Base-by-base conservation (phyloP, 139 green algal genomes). In the Diplosphaera chodatii region DNA sequence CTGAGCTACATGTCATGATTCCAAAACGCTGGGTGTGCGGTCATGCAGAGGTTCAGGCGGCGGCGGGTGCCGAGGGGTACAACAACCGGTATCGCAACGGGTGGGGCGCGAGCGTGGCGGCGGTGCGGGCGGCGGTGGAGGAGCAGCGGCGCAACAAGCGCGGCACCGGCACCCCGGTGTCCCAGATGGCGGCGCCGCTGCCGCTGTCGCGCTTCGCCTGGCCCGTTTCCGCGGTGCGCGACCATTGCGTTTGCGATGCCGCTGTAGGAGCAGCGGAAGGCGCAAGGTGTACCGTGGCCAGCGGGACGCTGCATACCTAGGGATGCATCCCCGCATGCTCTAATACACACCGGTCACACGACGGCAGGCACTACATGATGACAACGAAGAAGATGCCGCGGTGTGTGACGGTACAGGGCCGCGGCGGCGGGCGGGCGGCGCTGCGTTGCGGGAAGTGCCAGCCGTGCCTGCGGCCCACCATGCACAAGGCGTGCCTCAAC, bases 51-150 rank as follows among this genome's bases (percentile, higher is more conserved):
- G 23, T 31, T 5, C 10, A 10, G 40, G 29, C 63, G 4, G 59
- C 59, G 55, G 40, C 68, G 23, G 72, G 63, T 29, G 72, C 77
- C 1, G 79, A 83, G 65, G 69, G 41, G 30, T 89, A 85, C 71
- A 40, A 77, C 34, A 88, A 90, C 69, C 84, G 76, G 15, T 90
- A 90, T 73, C 67, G 71, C 48, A 79, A 84, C 63, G 81, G 63
- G 28, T 90, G 82, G 82, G 55, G 63, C 3, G 71, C 80, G n/a
- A 70, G 74, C 10, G 27, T 64, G 16, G 48, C 30, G 5, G 74
- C 70, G 37, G 70, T 77, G 13, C 64, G 70, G 23, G 59, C 63
- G 8, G 64, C 66, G 4, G 32, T 85, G 27, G 83, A 90, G 3
- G 80, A 88, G 10, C 40, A 41, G 21, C 71, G 66, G 40, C 68